Evolutionary conservation across 176 grass and related monocot species (phyloP), one percentile per base, ranked within the genome.

Genomic region (Triticum urartu): DNA sequence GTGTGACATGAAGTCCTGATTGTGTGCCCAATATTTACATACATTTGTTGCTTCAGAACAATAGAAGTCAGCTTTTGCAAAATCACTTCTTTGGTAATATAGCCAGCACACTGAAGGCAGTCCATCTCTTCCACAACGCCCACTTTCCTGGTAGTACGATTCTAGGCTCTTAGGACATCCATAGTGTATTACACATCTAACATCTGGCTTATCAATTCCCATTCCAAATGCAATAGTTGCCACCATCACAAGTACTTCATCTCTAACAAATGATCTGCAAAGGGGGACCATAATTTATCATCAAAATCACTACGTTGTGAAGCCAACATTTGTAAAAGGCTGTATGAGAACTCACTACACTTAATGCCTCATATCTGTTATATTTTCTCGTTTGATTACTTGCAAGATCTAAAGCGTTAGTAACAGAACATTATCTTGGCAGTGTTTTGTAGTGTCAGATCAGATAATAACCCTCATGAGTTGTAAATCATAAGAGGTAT

Each of bases 141-240:
- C 96, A 84, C 96, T 98, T 98, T 98, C 96, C 84, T 98, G 96
- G 79, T 98, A 95, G 66, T 98, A 98, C 40, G 93, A 92, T 70
- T 98, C 96, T 68, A 98, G 85, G 75, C 91, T 98, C 85, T 95
- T 98, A 6, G 96, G 96, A 40, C 96, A 98, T 34, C 93, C 93
- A 72, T 94, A 98, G 85, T 98, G 96, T 91, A 98, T 95, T 50
- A 95, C 88, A 40, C 89, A 95, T 89, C 96, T 95, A 86, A 98
- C 77, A 88, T 98, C 90, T 83, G 93, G 96, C 70, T 98, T 95
- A 79, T 98, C 96, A 64, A 98, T 98, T 79, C 96, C 96, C 96
- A 98, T 98, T 28, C 96, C 96, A 95, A 95, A 98, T 79, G 96
- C 96, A 83, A 98, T 83, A 68, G 96, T 95, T 74, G 96, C 96